These are phyloP conservation scores for Solanum aculeatissimum DNA, from an alignment of 305 asterid genomes.

Conservation along the genomic window DNA sequence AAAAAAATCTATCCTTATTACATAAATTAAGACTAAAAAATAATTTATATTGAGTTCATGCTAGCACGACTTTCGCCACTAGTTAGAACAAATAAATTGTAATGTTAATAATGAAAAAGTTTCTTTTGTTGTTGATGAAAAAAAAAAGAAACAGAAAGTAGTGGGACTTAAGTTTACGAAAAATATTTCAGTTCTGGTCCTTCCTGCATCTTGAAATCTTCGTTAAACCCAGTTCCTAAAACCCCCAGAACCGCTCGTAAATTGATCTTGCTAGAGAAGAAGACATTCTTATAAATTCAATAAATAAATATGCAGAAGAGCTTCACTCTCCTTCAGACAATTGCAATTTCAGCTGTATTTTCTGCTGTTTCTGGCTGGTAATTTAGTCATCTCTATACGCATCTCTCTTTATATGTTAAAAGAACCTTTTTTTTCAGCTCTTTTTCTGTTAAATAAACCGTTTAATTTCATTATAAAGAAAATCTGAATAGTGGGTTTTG, in stretches of 20 bases:
- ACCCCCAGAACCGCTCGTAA: not conserved
- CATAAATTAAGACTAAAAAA: no score
- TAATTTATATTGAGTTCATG: no score
- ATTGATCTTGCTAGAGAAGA: not conserved
- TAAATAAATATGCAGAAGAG: constrained; percentile 46
- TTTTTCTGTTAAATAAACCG: not conserved
- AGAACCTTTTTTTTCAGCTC: not conserved
- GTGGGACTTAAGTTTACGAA: not conserved
- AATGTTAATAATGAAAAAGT: no score
- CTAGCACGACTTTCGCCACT: no score
- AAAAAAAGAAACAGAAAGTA: not conserved
- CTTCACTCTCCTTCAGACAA: constrained; percentile 59
- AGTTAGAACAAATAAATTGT: not conserved
- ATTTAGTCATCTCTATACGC: not conserved
- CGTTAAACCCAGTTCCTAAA: not conserved
- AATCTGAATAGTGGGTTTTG: not conserved
- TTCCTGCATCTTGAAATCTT: not conserved
- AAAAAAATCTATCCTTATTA: no score
- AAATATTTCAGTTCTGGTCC: not conserved
- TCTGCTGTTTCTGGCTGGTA: constrained; percentile 82
- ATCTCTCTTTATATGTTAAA: not conserved
- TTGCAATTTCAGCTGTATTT: constrained; percentile 66
- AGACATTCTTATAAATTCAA: not conserved
- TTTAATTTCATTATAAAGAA: not conserved
- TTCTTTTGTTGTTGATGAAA: no score